phyloP scores from a whole-genome alignment of 2,329 filamentous ascomycete species.

The Fusarium oligoseptatum region DNA sequence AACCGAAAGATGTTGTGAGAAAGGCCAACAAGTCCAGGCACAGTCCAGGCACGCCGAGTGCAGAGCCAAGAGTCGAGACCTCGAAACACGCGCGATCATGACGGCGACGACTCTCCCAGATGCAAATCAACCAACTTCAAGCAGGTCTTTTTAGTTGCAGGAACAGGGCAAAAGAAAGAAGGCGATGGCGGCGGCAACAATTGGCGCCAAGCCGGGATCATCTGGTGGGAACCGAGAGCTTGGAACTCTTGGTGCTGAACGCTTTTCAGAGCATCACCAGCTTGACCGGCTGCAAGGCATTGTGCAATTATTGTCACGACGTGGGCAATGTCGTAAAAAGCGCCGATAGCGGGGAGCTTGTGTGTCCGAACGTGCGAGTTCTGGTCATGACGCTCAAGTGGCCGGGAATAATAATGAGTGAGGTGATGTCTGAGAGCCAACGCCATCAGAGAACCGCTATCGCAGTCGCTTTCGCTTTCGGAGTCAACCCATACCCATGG shows the following conservation, averaged over 20 bases:
- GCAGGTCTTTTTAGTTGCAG: constrained; percentile 22
- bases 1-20: background rate
- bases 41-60: constrained; percentile 18
- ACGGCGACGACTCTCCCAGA: constrained; percentile 19
- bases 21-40: background rate
- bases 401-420: constrained; percentile 3
- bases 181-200: constrained; percentile 16
- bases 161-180: constrained; percentile 19
- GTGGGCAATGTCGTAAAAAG: background rate
- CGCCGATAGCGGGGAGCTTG: background rate
- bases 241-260: constrained; percentile 12
- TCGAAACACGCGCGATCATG: constrained; percentile 3
- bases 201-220: constrained; percentile 33
- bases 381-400: background rate
- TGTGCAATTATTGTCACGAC: background rate
- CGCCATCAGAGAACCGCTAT: background rate
- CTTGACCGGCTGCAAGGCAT: background rate
- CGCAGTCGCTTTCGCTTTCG: background rate
- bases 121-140: constrained; percentile 14
- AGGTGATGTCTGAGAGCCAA: background rate
- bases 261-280: background rate
- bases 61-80: constrained; percentile 8
- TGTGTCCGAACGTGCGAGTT: background rate
- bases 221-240: constrained; percentile 29
- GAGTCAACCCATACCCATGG: background rate